Base-by-base conservation (phyloP, 805 yeast genomes). In the Candida odintsovae region DNA sequence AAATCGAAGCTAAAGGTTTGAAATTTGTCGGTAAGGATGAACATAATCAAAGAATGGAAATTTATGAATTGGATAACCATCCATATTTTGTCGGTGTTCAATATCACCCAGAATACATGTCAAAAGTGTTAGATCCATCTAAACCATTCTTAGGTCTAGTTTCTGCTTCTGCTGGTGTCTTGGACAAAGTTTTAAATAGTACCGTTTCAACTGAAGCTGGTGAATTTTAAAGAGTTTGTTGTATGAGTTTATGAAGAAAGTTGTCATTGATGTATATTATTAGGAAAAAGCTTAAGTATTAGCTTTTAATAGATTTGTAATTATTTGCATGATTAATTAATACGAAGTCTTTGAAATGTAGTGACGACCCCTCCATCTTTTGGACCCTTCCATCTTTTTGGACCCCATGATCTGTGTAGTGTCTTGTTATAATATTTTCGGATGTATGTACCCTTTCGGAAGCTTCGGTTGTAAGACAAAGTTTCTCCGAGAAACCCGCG, bases 81-180 rank as follows among this genome's bases (percentile, higher is more conserved):
- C 94, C 94, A 61, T 94, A 83, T 72, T 90, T 70, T 61, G 95
- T 89, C 58, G 99, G 92, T 53, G 86, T 97, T 29, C 99, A 94
- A 75, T 94, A 90, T 72, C 99, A 94, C 66, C 99, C 99, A 29
- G 99, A 94, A 72, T 94, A 94, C 68, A 76, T 90, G 55, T 90
- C 98, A 42, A 90, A 95, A 70, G 99, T 95, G 23, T 77, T 94
- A 64, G 96, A 90, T 59, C 99, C 99, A 45, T 90, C 97, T 23
- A 80, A 86, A 66, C 99, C 99, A 46, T 88, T 94, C 72, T 77
- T 94, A 64, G 99, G 99, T 45, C 78, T 94, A 56, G 86, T 94
- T 49, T 97, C 98, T 44, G 98, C 99, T 18, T 72, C 96, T 41
- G 76, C 94, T 41, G 97, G 96, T 49, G 77, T 82, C 47, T 75